Evolutionary conservation across 2,329 filamentous ascomycete genomes (phyloP), one percentile per base, ranked within the genome.

Genomic region (Scytalidium sp.): DNA sequence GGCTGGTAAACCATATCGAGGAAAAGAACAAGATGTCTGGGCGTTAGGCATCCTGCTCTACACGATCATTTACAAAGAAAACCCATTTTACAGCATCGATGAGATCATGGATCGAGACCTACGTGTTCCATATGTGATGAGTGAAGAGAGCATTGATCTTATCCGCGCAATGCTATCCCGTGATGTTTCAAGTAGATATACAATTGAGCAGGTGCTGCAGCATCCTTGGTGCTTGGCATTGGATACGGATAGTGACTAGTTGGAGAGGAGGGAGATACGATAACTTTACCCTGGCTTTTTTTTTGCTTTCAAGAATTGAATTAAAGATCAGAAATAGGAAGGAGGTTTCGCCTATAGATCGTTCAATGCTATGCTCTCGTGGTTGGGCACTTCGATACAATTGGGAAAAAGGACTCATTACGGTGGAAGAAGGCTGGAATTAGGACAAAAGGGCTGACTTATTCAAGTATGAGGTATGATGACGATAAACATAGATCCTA

Each of bases 11-110:
- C 87, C 92, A 15, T 99, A 99, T 70, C 83, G 88, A 58, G 94
- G 94, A 64, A 96, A 95, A 70, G 93, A 96, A 68, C 94, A 99
- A 74, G 94, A 99, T 64, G 91, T 99, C 23, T 99, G 94, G 94
- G 94, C 94, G 1, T 79, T 99, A 15, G 94, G 94, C 20, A 97
- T 99, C 63, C 80, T 99, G 21, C 82, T 99, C 13, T 99, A 99
- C 75, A 99, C 94, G 22, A 97, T 99, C 64, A 88, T 97, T 64
- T 99, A 99, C 79, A 99, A 97, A 73, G 94, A 99, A 72, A 99
- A 99, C 65, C 93, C 94, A 1, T 99, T 97, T 70, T 97, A 97
- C 78, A 95, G 88, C 70, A 94, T 97, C 63, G 94, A 99, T 68
- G 94, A 99, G 75, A 99, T 99, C 64, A 95, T 97, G 82, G 94